Conservation (phyloP, 352 stramenopile species). For the Pythium apleroticum region DNA sequence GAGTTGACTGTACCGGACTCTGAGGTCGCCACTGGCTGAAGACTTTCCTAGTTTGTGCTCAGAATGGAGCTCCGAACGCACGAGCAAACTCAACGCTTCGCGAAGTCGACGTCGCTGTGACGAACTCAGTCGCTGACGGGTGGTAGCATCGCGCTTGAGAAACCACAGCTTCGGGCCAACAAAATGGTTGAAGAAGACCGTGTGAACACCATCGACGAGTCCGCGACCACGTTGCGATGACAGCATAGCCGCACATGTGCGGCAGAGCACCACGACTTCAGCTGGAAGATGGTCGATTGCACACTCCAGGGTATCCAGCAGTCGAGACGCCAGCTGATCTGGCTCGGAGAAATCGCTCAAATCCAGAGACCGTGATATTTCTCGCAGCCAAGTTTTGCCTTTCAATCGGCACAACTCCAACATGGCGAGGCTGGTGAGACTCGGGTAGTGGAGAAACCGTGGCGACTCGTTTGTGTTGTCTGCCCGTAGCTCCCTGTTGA, state of each 20-base stretch:
- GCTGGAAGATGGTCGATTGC: background rate
- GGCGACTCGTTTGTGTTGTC: background rate
- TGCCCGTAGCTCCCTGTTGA: conserved; percentile 34
- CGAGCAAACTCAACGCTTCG: background rate
- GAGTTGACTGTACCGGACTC: conserved; percentile 7
- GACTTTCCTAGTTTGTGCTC: background rate
- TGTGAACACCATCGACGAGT: conserved; percentile 34
- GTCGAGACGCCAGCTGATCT: background rate
- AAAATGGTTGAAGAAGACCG: conserved; percentile 81
- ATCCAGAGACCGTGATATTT: background rate
- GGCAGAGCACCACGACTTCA: conserved; percentile 11
- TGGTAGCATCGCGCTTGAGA: conserved; percentile 5
- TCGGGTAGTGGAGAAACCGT: conserved; percentile 34
- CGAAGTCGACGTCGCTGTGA: conserved; percentile 6
- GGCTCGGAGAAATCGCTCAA: background rate
- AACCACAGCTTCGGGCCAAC: conserved; percentile 48
- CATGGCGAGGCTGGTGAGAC: conserved; percentile 34
- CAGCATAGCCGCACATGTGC: conserved; percentile 35
- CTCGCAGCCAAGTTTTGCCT: conserved; percentile 3
- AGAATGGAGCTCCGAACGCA: background rate
- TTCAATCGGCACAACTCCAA: conserved; percentile 5
- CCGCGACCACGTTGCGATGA: background rate
- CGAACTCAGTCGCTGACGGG: background rate
- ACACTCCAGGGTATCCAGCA: background rate
- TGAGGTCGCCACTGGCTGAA: background rate